Percentiles rank a stretch among this genome's conserved stretches.
Evolutionary conservation across 2,329 filamentous ascomycete species (phyloP).

Genomic region (Exutisphaerella laricina): DNA sequence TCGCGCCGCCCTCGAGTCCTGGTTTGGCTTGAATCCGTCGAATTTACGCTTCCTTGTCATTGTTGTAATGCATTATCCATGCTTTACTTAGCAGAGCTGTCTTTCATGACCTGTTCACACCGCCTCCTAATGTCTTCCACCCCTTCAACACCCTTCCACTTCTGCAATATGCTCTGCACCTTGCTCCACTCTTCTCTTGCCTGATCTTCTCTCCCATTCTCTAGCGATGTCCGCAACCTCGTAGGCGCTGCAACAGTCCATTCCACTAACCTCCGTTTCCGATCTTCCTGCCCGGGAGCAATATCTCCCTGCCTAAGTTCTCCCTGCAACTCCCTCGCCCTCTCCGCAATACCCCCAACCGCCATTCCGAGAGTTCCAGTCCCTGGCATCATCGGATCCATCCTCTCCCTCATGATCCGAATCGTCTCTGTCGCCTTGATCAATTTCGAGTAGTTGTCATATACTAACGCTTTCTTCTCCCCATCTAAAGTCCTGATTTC

Average conservation of each 20-base stretch:
- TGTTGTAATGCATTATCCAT: neutral
- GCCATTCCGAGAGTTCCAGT: conserved; percentile 67
- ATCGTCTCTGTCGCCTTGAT: conserved; percentile 98
- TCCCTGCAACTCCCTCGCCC: conserved; percentile 41
- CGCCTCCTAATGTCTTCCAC: conserved; percentile 36
- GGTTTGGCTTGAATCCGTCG: too few relatives aligned
- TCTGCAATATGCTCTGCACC: conserved; percentile 37
- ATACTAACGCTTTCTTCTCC: conserved; percentile 93
- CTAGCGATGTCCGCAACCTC: conserved; percentile 53
- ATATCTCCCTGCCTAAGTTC: conserved; percentile 32
- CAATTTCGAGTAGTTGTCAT: conserved; percentile 96
- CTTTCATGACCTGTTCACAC: conserved; percentile 31
- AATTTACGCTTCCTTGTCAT: too few relatives aligned
- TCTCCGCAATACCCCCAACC: conserved; percentile 67
- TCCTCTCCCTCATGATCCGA: conserved; percentile 74
- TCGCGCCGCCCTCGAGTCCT: too few relatives aligned
- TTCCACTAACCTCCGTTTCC: conserved; percentile 52
- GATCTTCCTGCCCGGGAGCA: conserved; percentile 33
- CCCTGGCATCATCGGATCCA: conserved; percentile 72
- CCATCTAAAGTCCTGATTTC: conserved; percentile 89
- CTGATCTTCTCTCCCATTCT: conserved; percentile 55
- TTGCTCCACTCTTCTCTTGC: conserved; percentile 50
- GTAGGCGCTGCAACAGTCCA: conserved; percentile 59
- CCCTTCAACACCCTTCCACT: conserved; percentile 42
- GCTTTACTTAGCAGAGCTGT: conserved; percentile 5